Base-by-base conservation (phyloP, 2,329 filamentous ascomycete genomes). In the Uncinocarpus reesii region DNA sequence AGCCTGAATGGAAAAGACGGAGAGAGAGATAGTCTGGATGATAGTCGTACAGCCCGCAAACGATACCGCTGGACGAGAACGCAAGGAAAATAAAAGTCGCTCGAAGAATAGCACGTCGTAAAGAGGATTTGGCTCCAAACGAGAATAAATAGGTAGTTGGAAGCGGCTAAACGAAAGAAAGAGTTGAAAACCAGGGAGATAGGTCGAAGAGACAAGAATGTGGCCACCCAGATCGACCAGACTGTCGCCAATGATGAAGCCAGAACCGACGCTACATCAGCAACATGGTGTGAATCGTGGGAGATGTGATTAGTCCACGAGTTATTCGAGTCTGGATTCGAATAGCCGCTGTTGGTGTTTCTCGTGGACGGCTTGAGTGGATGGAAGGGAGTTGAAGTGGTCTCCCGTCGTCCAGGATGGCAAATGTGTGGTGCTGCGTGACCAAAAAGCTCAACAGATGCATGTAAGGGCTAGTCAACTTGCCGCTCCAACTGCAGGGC, bases 231-330 rank as follows among this genome's bases (percentile, higher is more conserved):
- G 37, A 37, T 10, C 6, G 26, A 23, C 23, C 23, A 34, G 1
- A 16, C 24, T 23, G 15, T 49, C 32, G 32, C 28, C 32, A 45
- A 11, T 45, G 24, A 45, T 18, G 13, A 36, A 23, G 46, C 40
- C 45, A 13, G n/a, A n/a, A n/a, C n/a, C n/a, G 43, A 32, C 18
- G 23, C 35, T 48, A 28, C 36, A 43, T 15, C 37, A 28, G 32
- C 38, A 24, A 42, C 50, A 52, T 46, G 20, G 45, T 45, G 24
- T 16, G 37, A 23, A 20, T 23, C 1, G n/a, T 23, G 7, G 37
- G n/a, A 21, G 46, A 49, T 38, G 45, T 52, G 50, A 52, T 52
- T 47, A 41, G 46, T 52, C 50, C 47, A 49, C 47, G 46, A 42
- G 15, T 23, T 23, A 4, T 15, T 43, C 26, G 41, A 43, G 16